A percentile compares a stretch with the other conserved stretches of the same genome.
phyloP scores from a whole-genome alignment of 495 filamentous ascomycete species.

The Talaromyces trachyspermus region DNA sequence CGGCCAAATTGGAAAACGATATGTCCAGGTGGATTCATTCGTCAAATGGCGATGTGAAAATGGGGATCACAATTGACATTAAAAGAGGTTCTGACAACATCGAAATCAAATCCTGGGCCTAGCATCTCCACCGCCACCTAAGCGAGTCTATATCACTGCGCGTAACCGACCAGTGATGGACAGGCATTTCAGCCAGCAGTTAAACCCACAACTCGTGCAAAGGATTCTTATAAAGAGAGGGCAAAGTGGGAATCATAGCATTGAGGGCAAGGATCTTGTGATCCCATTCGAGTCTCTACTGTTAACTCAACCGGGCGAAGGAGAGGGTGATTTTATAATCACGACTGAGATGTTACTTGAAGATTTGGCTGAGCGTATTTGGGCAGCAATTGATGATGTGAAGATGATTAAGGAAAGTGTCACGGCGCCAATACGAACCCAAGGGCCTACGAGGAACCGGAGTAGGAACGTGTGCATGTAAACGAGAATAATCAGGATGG shows the following conservation, averaged over 20 bases:
- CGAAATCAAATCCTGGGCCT: neutral
- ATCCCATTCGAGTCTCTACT: too few species aligned
- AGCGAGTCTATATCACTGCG: neutral
- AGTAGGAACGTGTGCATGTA: too few species aligned
- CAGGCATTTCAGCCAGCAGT: neutral
- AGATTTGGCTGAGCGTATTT: too few species aligned
- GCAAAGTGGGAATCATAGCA: neutral
- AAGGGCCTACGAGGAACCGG: too few species aligned
- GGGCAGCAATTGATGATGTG: too few species aligned
- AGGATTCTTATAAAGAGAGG: neutral
- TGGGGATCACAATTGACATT: neutral
- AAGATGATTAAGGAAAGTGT: too few species aligned
- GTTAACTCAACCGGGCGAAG: too few species aligned
- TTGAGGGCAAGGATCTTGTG: too few species aligned
- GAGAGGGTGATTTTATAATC: too few species aligned
- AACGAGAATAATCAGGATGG: too few species aligned
- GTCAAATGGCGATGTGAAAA: neutral
- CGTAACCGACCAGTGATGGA: neutral
- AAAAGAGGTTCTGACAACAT: neutral
- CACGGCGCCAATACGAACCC: too few species aligned
- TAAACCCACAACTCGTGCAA: neutral
- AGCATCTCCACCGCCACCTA: neutral
- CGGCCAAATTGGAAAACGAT: neutral
- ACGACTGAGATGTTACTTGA: too few species aligned
- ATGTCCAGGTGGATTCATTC: neutral